A percentile compares a stretch with the other conserved stretches of the same genome.
These are phyloP conservation scores for Serendipita sp. DNA, from an alignment of 768 basidiomycete genomes.

Conservation along the genomic window DNA sequence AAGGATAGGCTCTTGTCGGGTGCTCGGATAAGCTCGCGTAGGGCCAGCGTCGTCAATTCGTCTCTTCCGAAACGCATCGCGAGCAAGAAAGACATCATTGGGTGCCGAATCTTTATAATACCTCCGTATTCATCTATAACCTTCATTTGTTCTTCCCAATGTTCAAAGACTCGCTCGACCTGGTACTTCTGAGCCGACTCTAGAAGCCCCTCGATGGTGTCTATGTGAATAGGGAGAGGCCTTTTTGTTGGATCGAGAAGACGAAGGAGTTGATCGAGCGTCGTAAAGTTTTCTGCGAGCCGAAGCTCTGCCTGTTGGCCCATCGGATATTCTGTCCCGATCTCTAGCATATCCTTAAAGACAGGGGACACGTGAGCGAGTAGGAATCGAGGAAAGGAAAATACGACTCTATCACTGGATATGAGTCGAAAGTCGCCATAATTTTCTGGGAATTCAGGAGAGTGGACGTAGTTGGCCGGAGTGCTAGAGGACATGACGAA, in stretches of 20 bases:
- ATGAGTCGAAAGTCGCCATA: background rate
- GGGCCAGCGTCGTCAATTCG: background rate
- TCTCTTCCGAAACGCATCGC: background rate
- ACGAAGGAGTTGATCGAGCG: background rate
- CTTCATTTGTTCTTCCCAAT: background rate
- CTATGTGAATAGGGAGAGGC: background rate
- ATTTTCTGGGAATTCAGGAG: background rate
- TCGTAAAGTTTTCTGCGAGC: background rate
- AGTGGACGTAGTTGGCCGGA: background rate
- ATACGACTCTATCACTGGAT: background rate
- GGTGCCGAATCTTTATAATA: background rate
- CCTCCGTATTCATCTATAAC: background rate
- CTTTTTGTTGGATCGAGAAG: background rate
- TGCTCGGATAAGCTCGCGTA: background rate
- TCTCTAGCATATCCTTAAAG: background rate
- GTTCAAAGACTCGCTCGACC: background rate
- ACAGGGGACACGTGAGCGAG: background rate
- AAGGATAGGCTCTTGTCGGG: background rate
- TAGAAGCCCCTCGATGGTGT: background rate
- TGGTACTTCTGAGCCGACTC: background rate
- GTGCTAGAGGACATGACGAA: background rate
- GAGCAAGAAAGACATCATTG: background rate
- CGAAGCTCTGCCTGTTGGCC: background rate
- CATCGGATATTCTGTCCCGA: background rate
- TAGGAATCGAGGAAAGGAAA: background rate